These are phyloP conservation scores for Globisporangium alternatum DNA, from an alignment of 352 stramenopile genomes.

Conservation along the genomic window DNA sequence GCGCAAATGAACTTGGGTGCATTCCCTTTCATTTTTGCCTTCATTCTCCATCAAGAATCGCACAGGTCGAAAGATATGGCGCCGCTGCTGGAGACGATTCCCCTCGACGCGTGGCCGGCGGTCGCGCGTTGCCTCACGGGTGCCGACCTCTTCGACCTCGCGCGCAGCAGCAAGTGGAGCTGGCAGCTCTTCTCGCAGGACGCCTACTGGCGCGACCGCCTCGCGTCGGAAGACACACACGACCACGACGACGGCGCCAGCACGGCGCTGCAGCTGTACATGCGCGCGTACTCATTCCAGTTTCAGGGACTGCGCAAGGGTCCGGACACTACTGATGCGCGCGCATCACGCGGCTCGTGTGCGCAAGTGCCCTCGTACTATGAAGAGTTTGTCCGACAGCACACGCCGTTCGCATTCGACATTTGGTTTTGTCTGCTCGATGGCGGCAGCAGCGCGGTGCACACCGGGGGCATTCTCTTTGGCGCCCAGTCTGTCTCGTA, in stretches of 20 bases:
- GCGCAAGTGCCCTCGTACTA: not conserved
- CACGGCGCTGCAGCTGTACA: slow-evolving; percentile 2
- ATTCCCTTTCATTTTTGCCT: too few relatives aligned
- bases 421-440: not conserved
- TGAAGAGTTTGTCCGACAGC: not conserved
- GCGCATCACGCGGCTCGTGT: not conserved
- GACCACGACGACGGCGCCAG: not conserved
- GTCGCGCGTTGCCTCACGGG: not conserved
- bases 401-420: not conserved
- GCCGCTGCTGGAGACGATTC: not conserved
- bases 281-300: slow-evolving; percentile 8
- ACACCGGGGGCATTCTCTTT: slow-evolving; percentile 34
- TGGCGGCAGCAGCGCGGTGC: not conserved
- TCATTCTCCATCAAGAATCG: not conserved
- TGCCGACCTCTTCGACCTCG: not conserved
- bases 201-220: not conserved
- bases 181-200: slow-evolving; percentile 2
- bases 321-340: not conserved
- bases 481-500: slow-evolving; percentile 35
- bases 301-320: not conserved
- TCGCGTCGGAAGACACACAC: not conserved
- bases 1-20: not conserved
- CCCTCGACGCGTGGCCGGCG: not conserved
- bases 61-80: not conserved
- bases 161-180: not conserved